Conservation (phyloP, 2,329 filamentous ascomycete genomes). For the Fusarium sp. region DNA sequence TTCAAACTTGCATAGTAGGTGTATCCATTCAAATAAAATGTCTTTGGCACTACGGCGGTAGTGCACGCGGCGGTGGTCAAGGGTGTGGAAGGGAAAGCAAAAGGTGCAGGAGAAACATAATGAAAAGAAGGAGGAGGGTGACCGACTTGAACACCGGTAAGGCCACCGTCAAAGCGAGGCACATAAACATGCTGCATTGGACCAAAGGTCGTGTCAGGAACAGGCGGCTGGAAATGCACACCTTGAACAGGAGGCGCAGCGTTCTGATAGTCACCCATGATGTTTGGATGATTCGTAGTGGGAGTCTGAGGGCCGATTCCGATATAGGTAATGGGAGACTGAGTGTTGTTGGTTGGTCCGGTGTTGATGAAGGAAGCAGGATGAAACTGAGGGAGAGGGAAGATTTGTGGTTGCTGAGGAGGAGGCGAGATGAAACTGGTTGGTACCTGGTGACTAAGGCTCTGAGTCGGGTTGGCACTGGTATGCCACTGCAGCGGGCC, state of each 20-base stretch:
- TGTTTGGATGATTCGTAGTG: constrained; percentile 47
- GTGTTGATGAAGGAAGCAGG: constrained; percentile 30
- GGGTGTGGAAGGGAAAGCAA: constrained; percentile 41
- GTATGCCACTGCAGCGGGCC: constrained; percentile 53
- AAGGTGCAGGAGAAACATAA: constrained; percentile 46
- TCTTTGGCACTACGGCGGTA: constrained; percentile 53
- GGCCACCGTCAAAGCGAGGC: constrained; percentile 63
- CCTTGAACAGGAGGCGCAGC: constrained; percentile 58
- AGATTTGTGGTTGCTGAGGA: constrained; percentile 36
- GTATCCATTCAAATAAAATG: constrained; percentile 51
- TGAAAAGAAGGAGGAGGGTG: constrained; percentile 44
- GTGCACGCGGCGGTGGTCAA: constrained; percentile 47
- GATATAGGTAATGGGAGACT: constrained; percentile 48
- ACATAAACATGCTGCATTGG: constrained; percentile 68
- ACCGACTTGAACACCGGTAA: constrained; percentile 54
- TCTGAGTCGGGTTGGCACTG: constrained; percentile 53
- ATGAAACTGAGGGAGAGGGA: constrained; percentile 28
- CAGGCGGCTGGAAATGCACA: constrained; percentile 69
- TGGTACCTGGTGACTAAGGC: constrained; percentile 48
- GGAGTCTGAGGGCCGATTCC: constrained; percentile 42
- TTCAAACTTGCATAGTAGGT: constrained; percentile 58
- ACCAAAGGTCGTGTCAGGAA: constrained; percentile 69
- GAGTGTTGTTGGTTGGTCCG: constrained; percentile 17
- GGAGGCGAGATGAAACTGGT: constrained; percentile 36
- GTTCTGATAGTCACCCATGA: constrained; percentile 59